These are phyloP conservation scores for Stentor roeselii DNA, from an alignment of 73 alveolate species.

Conservation along the genomic window DNA sequence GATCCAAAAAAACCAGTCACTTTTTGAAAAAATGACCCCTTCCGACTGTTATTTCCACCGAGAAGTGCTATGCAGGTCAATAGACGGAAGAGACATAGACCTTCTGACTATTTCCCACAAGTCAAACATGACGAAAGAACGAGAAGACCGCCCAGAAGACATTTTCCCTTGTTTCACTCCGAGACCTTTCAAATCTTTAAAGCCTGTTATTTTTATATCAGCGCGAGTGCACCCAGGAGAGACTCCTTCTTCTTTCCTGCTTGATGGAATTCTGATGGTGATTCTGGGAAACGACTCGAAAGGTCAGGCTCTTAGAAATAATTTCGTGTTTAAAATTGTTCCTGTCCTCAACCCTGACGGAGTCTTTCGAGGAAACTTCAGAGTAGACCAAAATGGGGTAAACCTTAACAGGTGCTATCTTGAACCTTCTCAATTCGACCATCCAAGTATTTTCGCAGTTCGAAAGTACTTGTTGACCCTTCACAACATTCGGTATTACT, in stretches of 20 bases:
- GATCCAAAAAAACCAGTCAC: conserved; percentile 28
- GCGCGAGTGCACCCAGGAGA: conserved; percentile 48
- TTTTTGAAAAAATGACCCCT: conserved; percentile 15
- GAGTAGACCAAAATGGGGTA: conserved; percentile 49
- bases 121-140: conserved; percentile 41
- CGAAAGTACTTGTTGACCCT: conserved; percentile 39
- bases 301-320: conserved; percentile 41
- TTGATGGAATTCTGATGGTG: conserved; percentile 29
- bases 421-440: conserved; percentile 39
- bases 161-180: conserved; percentile 35
- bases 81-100: conserved; percentile 57
- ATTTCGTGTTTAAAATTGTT: conserved; percentile 53
- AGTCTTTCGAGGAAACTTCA: conserved; percentile 53
- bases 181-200: conserved; percentile 23
- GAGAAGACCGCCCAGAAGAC: conserved; percentile 53
- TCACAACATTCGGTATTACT: conserved; percentile 34
- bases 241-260: conserved; percentile 34
- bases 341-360: conserved; percentile 70
- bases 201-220: conserved; percentile 40
- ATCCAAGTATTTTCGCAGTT: conserved; percentile 71
- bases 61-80: conserved; percentile 42
- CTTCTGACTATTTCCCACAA: conserved; percentile 52
- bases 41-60: conserved; percentile 39
- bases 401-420: conserved; percentile 56
- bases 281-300: conserved; percentile 24